Base-by-base conservation (phyloP, 192 early-diverging fungal species). In the Coemansia sp. region DNA sequence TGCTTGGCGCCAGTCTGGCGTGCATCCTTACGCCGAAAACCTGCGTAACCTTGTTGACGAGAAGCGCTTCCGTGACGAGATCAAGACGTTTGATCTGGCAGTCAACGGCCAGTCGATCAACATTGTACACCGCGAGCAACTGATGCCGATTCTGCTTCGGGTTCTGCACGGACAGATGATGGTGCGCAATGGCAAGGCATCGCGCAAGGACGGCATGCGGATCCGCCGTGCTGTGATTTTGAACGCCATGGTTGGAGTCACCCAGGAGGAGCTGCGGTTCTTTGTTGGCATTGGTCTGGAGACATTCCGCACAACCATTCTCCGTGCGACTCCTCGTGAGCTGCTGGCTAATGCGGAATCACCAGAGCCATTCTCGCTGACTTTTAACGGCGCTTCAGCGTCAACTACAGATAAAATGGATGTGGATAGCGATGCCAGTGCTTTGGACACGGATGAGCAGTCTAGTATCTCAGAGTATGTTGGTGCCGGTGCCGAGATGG, bases 91-190 rank as follows among this genome's bases (percentile, higher is more conserved):
- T 43, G 81, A 90, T 50, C 68, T 95, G 35, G 85, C 86, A 13
- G 76, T 84, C 14, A 76, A 84, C 13, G 86, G 83, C 61, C 73
- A 70, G 4, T 78, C 81, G 0, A 83, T 94, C 54, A 86, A 90
- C 59, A 64, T 77, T 5, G 70, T 83, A 41, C 87, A 95, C 68
- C 87, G 90, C 32, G 80, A 81, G 16, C 84, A 85, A 18, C 61
- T 95, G 14, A 85, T 95, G 82, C 85, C 88, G 3, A 73, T 94
- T 19, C 66, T 95, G 7, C 80, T 91, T 55, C 88, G 94, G 18
- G 66, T 99, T 19, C 82, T 99, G 10, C 95, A 93, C 65, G 98
- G 98, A 18, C 94, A 94, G 69, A 83, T 95, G 59, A 88, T 96
- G 56, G 84, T 83, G 53, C 82, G 91, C 49, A 83, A 75, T n/a